Evolutionary conservation across 75 land plant species (phyloP).

Genomic region (Adiantum capillusveneris): DNA sequence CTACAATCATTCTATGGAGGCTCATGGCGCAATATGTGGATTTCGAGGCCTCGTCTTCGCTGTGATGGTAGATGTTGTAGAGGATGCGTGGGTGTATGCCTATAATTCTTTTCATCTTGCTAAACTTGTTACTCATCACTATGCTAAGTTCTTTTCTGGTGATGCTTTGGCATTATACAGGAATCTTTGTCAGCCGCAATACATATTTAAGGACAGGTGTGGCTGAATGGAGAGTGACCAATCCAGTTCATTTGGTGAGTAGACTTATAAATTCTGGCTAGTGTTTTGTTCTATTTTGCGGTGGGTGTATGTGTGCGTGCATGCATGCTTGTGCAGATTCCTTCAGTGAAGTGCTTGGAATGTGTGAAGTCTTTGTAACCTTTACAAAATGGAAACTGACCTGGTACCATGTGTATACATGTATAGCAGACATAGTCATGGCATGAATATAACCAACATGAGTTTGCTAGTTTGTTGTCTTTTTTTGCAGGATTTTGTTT

Average conservation of each 20-base stretch:
- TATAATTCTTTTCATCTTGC: too few relatives aligned
- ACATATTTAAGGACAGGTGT: constrained; percentile 91
- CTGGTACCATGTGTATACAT: too few relatives aligned
- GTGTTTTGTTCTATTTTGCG: neutral
- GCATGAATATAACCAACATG: too few relatives aligned
- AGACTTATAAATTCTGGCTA: neutral
- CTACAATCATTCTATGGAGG: constrained; percentile 57
- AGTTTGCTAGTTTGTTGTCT: too few relatives aligned
- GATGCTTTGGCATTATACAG: constrained; percentile 15
- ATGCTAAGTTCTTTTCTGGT: neutral
- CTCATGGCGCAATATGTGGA: constrained; percentile 98
- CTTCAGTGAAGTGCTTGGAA: too few relatives aligned
- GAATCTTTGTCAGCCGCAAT: constrained; percentile 90
- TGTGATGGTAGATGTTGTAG: constrained; percentile 61
- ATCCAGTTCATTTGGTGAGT: constrained; percentile 92
- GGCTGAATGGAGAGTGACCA: constrained; percentile 87
- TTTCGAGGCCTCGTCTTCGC: constrained; percentile 73
- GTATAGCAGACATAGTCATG: too few relatives aligned
- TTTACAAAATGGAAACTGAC: too few relatives aligned
- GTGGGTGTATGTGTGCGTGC: too few relatives aligned
- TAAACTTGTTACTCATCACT: too few relatives aligned
- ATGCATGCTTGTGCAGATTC: too few relatives aligned
- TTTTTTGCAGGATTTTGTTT: too few relatives aligned
- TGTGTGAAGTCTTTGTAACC: too few relatives aligned
- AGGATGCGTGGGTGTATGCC: neutral